Evolutionary conservation across 2,329 filamentous ascomycete species (phyloP), one percentile per base, ranked within the genome.

Genomic region (Fusarium sp.): DNA sequence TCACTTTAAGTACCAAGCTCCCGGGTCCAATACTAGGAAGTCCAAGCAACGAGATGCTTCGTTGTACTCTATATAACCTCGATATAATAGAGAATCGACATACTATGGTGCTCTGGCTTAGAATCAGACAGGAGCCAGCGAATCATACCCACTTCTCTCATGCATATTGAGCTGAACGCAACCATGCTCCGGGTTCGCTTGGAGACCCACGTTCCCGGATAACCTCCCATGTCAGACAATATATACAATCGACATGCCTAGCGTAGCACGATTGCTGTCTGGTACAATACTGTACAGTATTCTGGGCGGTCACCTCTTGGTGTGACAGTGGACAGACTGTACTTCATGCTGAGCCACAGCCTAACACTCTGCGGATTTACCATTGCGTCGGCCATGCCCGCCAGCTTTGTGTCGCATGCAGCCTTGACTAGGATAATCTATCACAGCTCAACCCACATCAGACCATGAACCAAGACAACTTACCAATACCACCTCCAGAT

Each of bases 1-100:
- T 75, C 72, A 73, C 64, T 72, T 71, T 69, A 65, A 73, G 66
- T 54, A 56, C 67, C 66, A 69, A 69, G 53, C 69, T 53, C 54
- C 69, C 65, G 69, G 69, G 69, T 59, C 65, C 49, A 47, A 54
- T 32, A 53, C 46, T n/a, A 29, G 65, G 41, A 18, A 29, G 49
- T 41, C 32, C 18, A n/a, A 37, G 16, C n/a, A 51, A 18, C 22
- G 44, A 20, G 27, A 54, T 25, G 37, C 22, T 22, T 13, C 30
- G 41, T 13, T 24, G 42, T 41, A 30, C 24, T n/a, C 34, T 37
- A 37, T 37, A n/a, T 18, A n/a, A 32, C 14, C 34, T 12, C 34
- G n/a, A 37, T n/a, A 10, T n/a, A n/a, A 12, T 18, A 37, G 34
- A 37, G 18, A 37, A 37, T 37, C 18, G 34, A n/a, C 18, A 37